Base-by-base conservation (phyloP, 306 rosid species). In the Corylus heterophylla region DNA sequence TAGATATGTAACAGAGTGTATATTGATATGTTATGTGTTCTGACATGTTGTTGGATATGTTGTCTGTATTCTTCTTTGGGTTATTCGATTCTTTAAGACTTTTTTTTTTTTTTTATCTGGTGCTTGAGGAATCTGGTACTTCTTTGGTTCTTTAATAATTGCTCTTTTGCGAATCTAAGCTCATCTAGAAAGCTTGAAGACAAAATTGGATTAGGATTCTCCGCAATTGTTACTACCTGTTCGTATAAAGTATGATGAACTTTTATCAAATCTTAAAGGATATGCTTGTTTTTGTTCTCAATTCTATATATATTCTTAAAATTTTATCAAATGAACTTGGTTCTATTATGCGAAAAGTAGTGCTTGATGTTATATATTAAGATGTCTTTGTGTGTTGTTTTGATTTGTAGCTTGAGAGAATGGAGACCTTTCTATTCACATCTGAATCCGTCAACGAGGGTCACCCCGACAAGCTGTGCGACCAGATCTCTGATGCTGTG, bases 391-490 rank as follows among this genome's bases (percentile, higher is more conserved):
- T 75, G 16, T 79, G 2, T 8, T 77, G 39, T 31, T 74, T 75
- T 12, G 72, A 20, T 87, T 51, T 86, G 86, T 58, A 88, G 94
- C 83, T 91, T 86, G 86, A 80, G 74, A 89, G 79, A 86, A 93
- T 96, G 97, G 92, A 93, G 84, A 91, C 98, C 87, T 96, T 96
- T 79, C 94, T 96, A 75, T 96, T 79, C 79, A 96, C 99, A 25
- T 96, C 99, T 22, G 99, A 96, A 76, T 96, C 99, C 1, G 99
- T 96, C 35, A 96, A 96, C 48, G 99, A 96, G 93, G 99, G 99
- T 78, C 99, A 96, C 88, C 99, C 99, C 1, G 99, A 96, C 96
- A 96, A 96, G 94, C 91, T 96, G 78, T 96, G 99, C 67, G 99
- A 96, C 82, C 99, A 96, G 97, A 87, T 96, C 90, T 96, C 99